These are phyloP conservation scores for Rhizoclosmatium hyalinum DNA, from an alignment of 371 early-diverging fungal genomes.

Conservation along the genomic window DNA sequence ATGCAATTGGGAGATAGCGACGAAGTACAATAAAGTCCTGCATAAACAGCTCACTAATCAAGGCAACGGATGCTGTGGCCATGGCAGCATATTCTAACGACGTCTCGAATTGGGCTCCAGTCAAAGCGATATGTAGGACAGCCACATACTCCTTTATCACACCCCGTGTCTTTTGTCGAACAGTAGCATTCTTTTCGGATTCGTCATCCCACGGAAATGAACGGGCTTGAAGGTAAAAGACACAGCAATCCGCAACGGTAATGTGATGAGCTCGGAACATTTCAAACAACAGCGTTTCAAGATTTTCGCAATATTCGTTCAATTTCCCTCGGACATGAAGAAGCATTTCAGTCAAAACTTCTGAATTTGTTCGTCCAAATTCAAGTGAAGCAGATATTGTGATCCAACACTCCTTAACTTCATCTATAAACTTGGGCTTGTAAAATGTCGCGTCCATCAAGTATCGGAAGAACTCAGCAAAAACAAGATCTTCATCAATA, in stretches of 20 bases:
- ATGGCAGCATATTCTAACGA: constrained; percentile 33
- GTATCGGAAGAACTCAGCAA: constrained; percentile 53
- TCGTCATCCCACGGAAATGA: constrained; percentile 22
- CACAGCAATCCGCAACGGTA: constrained; percentile 33
- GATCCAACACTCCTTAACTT: constrained; percentile 42
- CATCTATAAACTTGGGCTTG: constrained; percentile 38
- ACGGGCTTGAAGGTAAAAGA: constrained; percentile 37
- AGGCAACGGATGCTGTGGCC: constrained; percentile 38
- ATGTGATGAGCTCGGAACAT: constrained; percentile 39
- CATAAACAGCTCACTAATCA: constrained; percentile 47
- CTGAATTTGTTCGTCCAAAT: constrained; percentile 43
- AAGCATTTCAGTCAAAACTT: constrained; percentile 44
- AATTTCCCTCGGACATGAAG: constrained; percentile 47
- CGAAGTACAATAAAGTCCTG: constrained; percentile 42
- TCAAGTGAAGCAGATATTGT: constrained; percentile 38
- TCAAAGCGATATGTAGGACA: constrained; percentile 39
- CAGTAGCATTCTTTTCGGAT: not conserved
- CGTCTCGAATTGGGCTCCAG: constrained; percentile 35
- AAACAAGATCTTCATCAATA: constrained; percentile 41
- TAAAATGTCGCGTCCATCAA: constrained; percentile 54
- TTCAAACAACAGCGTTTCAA: constrained; percentile 32
- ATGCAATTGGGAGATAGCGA: constrained; percentile 44
- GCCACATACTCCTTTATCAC: constrained; percentile 41
- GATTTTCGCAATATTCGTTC: constrained; percentile 33
- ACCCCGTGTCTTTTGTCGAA: constrained; percentile 8